These are phyloP conservation scores for Insectozyma bohioensis DNA, from an alignment of 1,139 yeast genomes.

Conservation along the genomic window DNA sequence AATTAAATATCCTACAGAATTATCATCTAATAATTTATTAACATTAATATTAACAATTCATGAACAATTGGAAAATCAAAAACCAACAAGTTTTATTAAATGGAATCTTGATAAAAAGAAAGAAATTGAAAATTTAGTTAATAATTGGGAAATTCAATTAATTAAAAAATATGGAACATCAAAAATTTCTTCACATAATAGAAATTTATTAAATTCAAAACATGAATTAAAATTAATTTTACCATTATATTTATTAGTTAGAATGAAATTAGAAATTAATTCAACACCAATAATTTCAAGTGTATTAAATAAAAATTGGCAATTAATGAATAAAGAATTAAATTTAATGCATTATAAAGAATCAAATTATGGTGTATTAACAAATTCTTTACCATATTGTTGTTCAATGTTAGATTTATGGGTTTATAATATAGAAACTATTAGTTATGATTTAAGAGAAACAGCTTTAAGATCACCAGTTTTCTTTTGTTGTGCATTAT, in stretches of 20 bases:
- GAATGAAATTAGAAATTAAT: slow-evolving; percentile 59
- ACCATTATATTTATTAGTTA: slow-evolving; percentile 63
- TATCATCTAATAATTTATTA: slow-evolving; percentile 59
- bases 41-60: slow-evolving; percentile 71
- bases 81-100: slow-evolving; percentile 28
- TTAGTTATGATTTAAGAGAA: slow-evolving; percentile 55
- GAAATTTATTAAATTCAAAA: slow-evolving; percentile 47
- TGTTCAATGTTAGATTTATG: slow-evolving; percentile 63
- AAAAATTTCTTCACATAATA: slow-evolving; percentile 51
- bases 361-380: slow-evolving; percentile 54
- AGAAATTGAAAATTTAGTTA: slow-evolving; percentile 50
- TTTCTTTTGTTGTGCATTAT: slow-evolving; percentile 66
- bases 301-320: slow-evolving; percentile 66
- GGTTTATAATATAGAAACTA: slow-evolving; percentile 65
- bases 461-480: slow-evolving; percentile 73
- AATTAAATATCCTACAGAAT: slow-evolving; percentile 25
- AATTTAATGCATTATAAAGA: slow-evolving; percentile 30
- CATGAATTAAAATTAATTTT: slow-evolving; percentile 62
- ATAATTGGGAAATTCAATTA: slow-evolving; percentile 65
- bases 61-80: slow-evolving; percentile 61
- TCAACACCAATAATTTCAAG: slow-evolving; percentile 56
- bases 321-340: slow-evolving; percentile 55
- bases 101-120: slow-evolving; percentile 69
- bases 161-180: slow-evolving; percentile 61
- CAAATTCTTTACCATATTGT: slow-evolving; percentile 58